phyloP scores from a whole-genome alignment of 2,329 filamentous ascomycete genomes.

The Volutella citrinella region DNA sequence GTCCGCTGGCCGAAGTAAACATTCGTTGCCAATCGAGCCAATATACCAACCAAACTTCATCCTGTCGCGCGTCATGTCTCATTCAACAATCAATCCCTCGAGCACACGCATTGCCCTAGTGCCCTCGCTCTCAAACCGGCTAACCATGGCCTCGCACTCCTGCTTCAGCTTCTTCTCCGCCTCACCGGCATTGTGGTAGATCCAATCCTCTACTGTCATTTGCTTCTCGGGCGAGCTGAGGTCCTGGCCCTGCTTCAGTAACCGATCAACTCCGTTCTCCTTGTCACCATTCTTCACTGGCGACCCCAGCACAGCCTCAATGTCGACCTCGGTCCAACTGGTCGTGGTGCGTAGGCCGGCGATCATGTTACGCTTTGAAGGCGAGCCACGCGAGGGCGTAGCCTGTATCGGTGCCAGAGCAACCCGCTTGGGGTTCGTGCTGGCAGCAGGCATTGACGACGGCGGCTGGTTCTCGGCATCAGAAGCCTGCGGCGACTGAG shows the following conservation, averaged over 20 bases:
- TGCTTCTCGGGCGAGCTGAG: slow-evolving; percentile 74
- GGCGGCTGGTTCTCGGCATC: slow-evolving; percentile 79
- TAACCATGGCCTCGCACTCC: slow-evolving; percentile 82
- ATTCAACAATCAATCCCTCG: slow-evolving; percentile 65
- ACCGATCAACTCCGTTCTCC: slow-evolving; percentile 49
- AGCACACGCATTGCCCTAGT: slow-evolving; percentile 72
- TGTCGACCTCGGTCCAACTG: slow-evolving; percentile 71
- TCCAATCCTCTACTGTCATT: slow-evolving; percentile 95
- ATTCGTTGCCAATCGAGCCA: too few species aligned
- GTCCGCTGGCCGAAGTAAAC: too few species aligned
- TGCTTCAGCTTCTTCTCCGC: slow-evolving; percentile 76
- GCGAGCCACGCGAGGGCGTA: slow-evolving; percentile 53
- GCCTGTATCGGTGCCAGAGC: slow-evolving; percentile 44
- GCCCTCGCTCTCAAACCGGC: slow-evolving; percentile 79
- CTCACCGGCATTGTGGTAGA: slow-evolving; percentile 73
- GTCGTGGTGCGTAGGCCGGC: slow-evolving; percentile 53
- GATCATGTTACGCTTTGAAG: slow-evolving; percentile 59
- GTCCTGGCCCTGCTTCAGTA: slow-evolving; percentile 54
- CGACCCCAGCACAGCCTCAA: slow-evolving; percentile 66
- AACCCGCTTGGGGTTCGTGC: slow-evolving; percentile 42
- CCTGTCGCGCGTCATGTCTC: slow-evolving; percentile 13
- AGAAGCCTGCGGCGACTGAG: slow-evolving; percentile 70
- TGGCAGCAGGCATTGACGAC: slow-evolving; percentile 57
- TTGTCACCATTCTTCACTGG: slow-evolving; percentile 42
- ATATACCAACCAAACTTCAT: slow-evolving; percentile 1